Conservation (phyloP, 225 moss, liverwort and hornwort species). For the Lunularia cruciata region DNA sequence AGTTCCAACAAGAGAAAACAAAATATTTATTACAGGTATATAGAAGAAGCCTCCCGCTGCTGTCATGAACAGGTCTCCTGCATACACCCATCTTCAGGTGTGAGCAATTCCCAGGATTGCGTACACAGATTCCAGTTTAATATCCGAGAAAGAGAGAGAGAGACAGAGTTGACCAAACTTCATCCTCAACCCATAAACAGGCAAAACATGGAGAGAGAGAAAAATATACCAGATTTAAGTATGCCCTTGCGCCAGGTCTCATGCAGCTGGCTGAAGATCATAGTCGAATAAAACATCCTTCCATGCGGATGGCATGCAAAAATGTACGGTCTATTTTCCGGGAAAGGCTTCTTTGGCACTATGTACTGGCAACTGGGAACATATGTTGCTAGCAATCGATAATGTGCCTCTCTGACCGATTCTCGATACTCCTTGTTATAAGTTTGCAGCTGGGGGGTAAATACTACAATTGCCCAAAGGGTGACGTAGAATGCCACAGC, state of each 20-base stretch:
- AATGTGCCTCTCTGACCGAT: conserved; percentile 40
- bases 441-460: conserved; percentile 42
- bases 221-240: conserved; percentile 35
- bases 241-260: conserved; percentile 64
- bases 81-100: not conserved
- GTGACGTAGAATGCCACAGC: conserved; percentile 45
- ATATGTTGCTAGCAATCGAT: conserved; percentile 68
- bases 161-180: no score
- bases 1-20: conserved; percentile 69
- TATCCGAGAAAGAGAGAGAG: no score
- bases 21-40: conserved; percentile 55
- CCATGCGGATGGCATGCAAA: conserved; percentile 93
- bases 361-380: conserved; percentile 61
- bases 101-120: not conserved
- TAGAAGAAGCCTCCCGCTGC: conserved; percentile 71
- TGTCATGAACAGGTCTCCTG: conserved; percentile 86
- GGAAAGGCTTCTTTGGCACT: conserved; percentile 53
- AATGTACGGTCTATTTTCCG: conserved; percentile 61
- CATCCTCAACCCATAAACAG: not conserved
- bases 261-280: conserved; percentile 69
- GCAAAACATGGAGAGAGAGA: not conserved
- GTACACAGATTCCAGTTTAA: not conserved
- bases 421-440: conserved; percentile 55
- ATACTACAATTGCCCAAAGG: conserved; percentile 34
- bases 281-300: conserved; percentile 77